These are phyloP conservation scores for Penicillium frequentans DNA, from an alignment of 2,329 filamentous ascomycete species.

Conservation along the genomic window DNA sequence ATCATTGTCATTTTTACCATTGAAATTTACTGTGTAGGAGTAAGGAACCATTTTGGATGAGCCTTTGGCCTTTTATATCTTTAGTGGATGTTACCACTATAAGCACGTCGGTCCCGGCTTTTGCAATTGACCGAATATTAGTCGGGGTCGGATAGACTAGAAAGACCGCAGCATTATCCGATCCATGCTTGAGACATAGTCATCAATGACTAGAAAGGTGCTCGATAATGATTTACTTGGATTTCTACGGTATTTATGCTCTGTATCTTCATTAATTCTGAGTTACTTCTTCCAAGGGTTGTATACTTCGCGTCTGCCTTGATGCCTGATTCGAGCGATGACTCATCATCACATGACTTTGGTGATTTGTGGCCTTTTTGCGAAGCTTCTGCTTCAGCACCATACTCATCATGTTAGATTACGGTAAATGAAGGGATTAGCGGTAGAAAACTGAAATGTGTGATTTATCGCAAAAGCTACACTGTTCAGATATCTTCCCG, in stretches of 20 bases:
- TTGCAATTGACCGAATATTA: not conserved
- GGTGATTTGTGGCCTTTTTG: conserved; percentile 2
- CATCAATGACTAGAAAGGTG: no score
- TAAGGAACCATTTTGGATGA: no score
- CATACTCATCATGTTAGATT: not conserved
- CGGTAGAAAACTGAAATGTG: not conserved
- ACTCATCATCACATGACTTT: conserved; percentile 1
- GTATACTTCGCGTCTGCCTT: not conserved
- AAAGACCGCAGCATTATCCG: not conserved
- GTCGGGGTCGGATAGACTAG: not conserved
- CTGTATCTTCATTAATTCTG: no score
- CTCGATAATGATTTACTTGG: no score
- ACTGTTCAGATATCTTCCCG: not conserved
- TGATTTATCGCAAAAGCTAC: accelerated
- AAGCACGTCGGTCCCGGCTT: not conserved
- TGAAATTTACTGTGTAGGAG: no score
- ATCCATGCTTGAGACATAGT: not conserved
- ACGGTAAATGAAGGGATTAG: not conserved
- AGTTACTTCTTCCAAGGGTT: no score
- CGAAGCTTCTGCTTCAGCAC: not conserved
- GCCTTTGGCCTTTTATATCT: no score
- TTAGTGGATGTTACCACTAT: no score
- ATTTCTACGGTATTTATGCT: no score
- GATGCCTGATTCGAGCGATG: not conserved
- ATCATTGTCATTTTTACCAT: not conserved